Percentiles rank a stretch among this genome's conserved stretches.
phyloP scores from a whole-genome alignment of 192 early-diverging fungal species.

The Podochytrium sp. region DNA sequence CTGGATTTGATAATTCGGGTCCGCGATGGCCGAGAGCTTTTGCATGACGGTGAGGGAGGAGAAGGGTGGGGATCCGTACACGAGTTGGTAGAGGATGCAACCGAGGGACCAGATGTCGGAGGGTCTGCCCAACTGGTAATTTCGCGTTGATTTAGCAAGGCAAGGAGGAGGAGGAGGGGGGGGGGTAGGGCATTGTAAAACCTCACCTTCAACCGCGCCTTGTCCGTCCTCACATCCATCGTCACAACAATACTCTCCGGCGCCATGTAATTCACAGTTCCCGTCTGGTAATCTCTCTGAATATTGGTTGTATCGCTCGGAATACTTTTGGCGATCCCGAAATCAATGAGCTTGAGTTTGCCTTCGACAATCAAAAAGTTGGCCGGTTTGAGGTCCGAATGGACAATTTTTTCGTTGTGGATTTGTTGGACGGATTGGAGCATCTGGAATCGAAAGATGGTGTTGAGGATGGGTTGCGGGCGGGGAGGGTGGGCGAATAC shows the following conservation, averaged over 20 bases:
- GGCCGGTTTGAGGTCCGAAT: constrained; percentile 93
- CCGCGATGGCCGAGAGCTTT: constrained; percentile 75
- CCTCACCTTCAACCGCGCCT: constrained; percentile 35
- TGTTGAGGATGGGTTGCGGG: neutral
- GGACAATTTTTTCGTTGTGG: constrained; percentile 87
- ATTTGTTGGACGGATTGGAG: constrained; percentile 84
- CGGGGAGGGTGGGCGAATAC: neutral
- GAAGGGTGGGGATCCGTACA: constrained; percentile 87
- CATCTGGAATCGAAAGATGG: constrained; percentile 78
- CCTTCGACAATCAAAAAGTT: constrained; percentile 92
- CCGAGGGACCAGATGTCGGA: constrained; percentile 92
- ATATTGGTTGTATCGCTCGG: constrained; percentile 94
- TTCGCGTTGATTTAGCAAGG: too few species aligned
- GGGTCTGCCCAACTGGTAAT: constrained; percentile 69
- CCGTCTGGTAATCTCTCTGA: constrained; percentile 82
- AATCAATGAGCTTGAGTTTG: constrained; percentile 91
- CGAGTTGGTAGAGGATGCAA: constrained; percentile 91
- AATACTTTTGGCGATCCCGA: constrained; percentile 96
- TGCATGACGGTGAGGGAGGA: constrained; percentile 63
- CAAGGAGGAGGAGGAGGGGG: too few species aligned
- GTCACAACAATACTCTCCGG: constrained; percentile 78
- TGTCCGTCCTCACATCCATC: constrained; percentile 20
- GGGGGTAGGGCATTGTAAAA: too few species aligned
- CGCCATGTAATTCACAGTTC: constrained; percentile 96
- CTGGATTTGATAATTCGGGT: constrained; percentile 67